Base-by-base conservation (phyloP, 768 basidiomycete species). In the Termitomyces sp. region DNA sequence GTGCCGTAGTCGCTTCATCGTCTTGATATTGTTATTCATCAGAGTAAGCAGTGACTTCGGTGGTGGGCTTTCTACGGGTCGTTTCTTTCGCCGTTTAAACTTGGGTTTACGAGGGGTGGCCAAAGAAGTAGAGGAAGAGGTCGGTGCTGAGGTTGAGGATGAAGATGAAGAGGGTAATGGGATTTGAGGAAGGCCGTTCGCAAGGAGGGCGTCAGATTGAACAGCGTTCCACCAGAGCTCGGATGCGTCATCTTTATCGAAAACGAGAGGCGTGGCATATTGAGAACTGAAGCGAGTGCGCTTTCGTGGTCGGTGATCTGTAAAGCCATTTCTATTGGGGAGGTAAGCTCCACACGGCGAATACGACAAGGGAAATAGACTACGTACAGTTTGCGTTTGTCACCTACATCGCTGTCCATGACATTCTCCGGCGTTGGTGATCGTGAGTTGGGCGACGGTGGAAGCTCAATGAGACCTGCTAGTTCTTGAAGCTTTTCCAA, bases 211-310 rank as follows among this genome's bases (percentile, higher is more conserved):
- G 63, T 88, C 84, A 2, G 82, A 84, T 63, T 83, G 83, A 39
- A 85, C 78, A 4, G 86, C 87, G 31, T 81, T 77, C 91, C 91
- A 93, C 91, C 91, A 93, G 6, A 87, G 70, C 39, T 85, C 81
- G 6, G 78, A 75, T 3, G 76, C 64, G 44, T 82, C 81, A 48
- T 78, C 75, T 57, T 76, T 73, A 20, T 74, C 75, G 41, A 76
- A 70, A 16, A 67, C 55, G 30, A 71, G 70, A 61, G 66, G 76
- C 45, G 65, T 76, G 37, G 68, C 74, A 69, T 68, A 76, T 63
- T 62, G 78, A 15, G 77, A 72, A 1, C 71, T 75, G 24, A 79
- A 78, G 36, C 87, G 81, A 13, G 76, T 72, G 41, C 87, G 85
- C 72, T 91, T 92, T 41, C 81, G 79, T 8, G 87, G 82, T 41